Evolutionary conservation across 371 early-diverging fungal genomes (phyloP), one percentile per base, ranked within the genome.

Genomic region (Apophysomyces ossiformis): DNA sequence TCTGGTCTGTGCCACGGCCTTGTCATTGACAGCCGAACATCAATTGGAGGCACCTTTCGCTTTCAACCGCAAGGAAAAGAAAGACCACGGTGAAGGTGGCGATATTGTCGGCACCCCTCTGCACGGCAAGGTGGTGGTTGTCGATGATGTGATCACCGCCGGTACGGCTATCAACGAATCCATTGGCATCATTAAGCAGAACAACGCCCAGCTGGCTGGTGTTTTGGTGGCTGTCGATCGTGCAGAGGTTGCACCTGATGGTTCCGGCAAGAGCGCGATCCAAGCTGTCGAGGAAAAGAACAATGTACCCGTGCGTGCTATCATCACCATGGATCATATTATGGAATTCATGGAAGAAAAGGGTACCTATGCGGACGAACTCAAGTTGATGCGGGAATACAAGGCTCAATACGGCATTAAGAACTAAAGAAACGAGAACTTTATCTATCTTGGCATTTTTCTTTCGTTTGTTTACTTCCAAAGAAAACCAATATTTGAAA

Each of bases 51-150:
- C 88, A 6, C 95, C 96, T 13, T 98, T 90, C 75, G 79, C 90
- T 47, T 98, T 96, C 84, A 97, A 99, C 87, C 90, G 99, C 67
- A 99, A 99, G 81, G 99, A 99, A 76, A 90, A 89, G 85, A 99
- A 99, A 84, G 96, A 97, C 76, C 99, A 99, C 70, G 98, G 98
- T 46, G 99, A 99, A 76, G 99, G 98, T 45, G 98, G 98, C 18
- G 85, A 74, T 59, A 94, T 97, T 67, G 97, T 99, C 4, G 99
- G 99, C 15, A 83, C 95, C 1, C 78, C 90, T 41, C 79, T 97
- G 69, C 71, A 73, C 6, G 93, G 92, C 36, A 81, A 85, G 60
- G 86, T 96, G n/a, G 82, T 98, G 46, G 86, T 97, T 32, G 88
- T 98, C 16, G 99, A 99, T 79, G 99, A 99, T 75, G 99, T 99